Percentiles rank a stretch among this genome's conserved stretches.
Evolutionary conservation across 805 yeast species (phyloP).

Genomic region (Hagleromyces aurorensis): DNA sequence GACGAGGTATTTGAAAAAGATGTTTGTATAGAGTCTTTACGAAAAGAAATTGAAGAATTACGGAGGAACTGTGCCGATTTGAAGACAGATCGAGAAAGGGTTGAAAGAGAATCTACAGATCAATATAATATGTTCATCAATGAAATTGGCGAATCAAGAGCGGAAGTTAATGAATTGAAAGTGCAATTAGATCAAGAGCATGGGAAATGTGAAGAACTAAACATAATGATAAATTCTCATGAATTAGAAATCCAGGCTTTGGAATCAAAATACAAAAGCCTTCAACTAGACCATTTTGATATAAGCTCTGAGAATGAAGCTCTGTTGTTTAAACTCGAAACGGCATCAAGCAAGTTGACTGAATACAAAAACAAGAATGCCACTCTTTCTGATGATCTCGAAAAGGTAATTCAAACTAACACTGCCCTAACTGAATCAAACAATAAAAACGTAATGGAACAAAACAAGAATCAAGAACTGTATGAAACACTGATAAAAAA

Average conservation of each 20-base stretch:
- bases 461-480: too few relatives aligned
- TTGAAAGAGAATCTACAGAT: constrained; percentile 6
- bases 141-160: constrained; percentile 6
- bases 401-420: too few relatives aligned
- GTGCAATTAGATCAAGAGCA: constrained; percentile 3
- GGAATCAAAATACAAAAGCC: constrained; percentile 1
- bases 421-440: too few relatives aligned
- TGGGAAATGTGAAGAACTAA: constrained; percentile 2
- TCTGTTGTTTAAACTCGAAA: constrained; percentile 2
- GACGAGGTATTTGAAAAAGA: too few relatives aligned
- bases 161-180: constrained; percentile 5
- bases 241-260: constrained; percentile 1
- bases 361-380: too few relatives aligned
- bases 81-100: constrained; percentile 7
- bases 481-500: constrained; percentile 4
- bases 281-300: too few relatives aligned
- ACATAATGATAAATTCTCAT: background rate
- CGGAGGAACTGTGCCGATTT: constrained; percentile 3
- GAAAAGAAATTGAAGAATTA: constrained; percentile 4
- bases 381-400: too few relatives aligned
- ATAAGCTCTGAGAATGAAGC: constrained; percentile 1
- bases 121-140: constrained; percentile 5
- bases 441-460: too few relatives aligned
- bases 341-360: too few relatives aligned
- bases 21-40: constrained; percentile 2